phyloP scores from a whole-genome alignment of 2,329 filamentous ascomycete species.

The Cladosporium sp. region DNA sequence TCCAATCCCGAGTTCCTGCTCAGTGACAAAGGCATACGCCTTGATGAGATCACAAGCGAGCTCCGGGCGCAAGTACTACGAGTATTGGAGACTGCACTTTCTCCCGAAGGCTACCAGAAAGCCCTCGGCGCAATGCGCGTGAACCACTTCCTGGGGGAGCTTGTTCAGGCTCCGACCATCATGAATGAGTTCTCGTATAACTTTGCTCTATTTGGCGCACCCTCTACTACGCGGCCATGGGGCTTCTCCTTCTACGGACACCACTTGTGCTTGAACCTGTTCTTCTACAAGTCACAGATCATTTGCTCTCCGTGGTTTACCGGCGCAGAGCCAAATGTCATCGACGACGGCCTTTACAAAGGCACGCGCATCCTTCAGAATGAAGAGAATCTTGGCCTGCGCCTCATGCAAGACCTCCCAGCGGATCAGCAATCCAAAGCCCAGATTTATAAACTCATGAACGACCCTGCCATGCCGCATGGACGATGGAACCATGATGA shows the following conservation, averaged over 20 bases:
- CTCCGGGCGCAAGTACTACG: conserved; percentile 54
- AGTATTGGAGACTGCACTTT: conserved; percentile 61
- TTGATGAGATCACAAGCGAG: conserved; percentile 59
- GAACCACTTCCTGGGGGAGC: conserved; percentile 72
- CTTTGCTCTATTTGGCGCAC: conserved; percentile 67
- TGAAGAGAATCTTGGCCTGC: conserved; percentile 65
- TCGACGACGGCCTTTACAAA: conserved; percentile 62
- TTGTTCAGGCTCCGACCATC: conserved; percentile 61
- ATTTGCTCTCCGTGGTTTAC: conserved; percentile 74
- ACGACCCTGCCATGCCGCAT: conserved; percentile 64
- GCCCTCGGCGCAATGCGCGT: conserved; percentile 69
- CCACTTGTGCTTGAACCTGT: conserved; percentile 71
- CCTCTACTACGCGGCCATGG: conserved; percentile 62
- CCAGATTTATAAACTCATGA: conserved; percentile 60
- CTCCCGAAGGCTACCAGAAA: conserved; percentile 70
- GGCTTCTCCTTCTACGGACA: conserved; percentile 77
- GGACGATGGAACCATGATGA: conserved; percentile 80
- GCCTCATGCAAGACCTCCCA: conserved; percentile 66
- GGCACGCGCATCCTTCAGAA: conserved; percentile 66
- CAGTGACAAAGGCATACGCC: conserved; percentile 66
- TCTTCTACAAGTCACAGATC: conserved; percentile 65
- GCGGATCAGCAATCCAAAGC: conserved; percentile 50
- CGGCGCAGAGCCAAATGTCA: conserved; percentile 75
- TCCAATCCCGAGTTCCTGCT: conserved; percentile 74
- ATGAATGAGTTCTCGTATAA: conserved; percentile 79